Conservation (phyloP, 2,329 filamentous ascomycete genomes). For the Cordyceps farinosa region DNA sequence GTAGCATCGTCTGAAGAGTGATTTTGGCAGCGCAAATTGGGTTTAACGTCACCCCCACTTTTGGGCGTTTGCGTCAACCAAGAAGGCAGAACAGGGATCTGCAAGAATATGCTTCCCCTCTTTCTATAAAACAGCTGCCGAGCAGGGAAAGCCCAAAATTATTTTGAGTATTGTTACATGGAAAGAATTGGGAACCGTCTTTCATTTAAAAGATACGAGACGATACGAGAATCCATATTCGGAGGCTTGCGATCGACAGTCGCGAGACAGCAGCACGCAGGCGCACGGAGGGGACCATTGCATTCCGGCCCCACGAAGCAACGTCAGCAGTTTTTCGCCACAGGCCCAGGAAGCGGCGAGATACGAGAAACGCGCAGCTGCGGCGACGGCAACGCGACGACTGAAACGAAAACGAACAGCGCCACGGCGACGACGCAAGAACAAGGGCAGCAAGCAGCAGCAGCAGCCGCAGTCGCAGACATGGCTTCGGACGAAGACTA, state of each 20-base stretch:
- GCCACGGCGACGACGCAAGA: neutral
- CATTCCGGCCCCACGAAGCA: constrained; percentile 12
- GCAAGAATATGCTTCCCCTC: neutral
- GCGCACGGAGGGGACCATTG: neutral
- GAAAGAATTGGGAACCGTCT: neutral
- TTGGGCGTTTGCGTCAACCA: constrained; percentile 15
- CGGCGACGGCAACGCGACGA: neutral
- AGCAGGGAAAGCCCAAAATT: neutral
- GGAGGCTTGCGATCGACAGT: neutral
- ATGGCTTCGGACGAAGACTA: constrained; percentile 83
- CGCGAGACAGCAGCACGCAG: neutral
- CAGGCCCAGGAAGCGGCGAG: neutral
- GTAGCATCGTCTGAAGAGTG: neutral
- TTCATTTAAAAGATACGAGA: neutral
- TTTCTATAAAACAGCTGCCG: neutral
- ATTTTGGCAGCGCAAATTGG: neutral
- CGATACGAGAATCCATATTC: constrained; percentile 3
- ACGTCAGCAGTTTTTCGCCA: constrained; percentile 1
- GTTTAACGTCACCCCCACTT: constrained; percentile 33
- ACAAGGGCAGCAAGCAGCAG: neutral
- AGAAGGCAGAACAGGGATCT: constrained; percentile 10
- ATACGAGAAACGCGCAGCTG: constrained; percentile 5
- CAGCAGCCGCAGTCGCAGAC: constrained; percentile 23
- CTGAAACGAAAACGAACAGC: neutral
- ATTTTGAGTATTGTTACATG: neutral